These are phyloP conservation scores for Phalaenopsis aphrodite DNA, from an alignment of 106 monocot species.

Conservation along the genomic window DNA sequence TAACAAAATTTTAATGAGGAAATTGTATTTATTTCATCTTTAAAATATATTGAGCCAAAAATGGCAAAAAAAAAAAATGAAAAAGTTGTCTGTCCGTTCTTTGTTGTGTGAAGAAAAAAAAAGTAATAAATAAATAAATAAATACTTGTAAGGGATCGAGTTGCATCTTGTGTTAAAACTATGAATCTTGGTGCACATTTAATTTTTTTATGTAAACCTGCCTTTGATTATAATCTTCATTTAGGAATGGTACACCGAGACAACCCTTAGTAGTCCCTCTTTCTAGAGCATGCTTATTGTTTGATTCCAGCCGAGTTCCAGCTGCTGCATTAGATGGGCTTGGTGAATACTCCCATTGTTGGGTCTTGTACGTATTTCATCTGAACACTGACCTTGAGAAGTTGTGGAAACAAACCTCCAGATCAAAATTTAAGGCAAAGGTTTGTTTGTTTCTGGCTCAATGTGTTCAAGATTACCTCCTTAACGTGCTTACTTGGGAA, in stretches of 20 bases:
- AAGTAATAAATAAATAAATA: background rate
- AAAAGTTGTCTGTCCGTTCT: background rate
- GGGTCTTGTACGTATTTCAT: constrained; percentile 93
- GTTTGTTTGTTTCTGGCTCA: constrained; percentile 16
- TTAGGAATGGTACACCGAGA: constrained; percentile 97
- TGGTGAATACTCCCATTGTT: constrained; percentile 78
- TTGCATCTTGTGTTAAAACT: background rate
- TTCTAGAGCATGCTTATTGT: constrained; percentile 75
- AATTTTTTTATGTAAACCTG: background rate
- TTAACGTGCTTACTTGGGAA: background rate
- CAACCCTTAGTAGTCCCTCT: constrained; percentile 85
- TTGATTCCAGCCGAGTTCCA: constrained; percentile 55
- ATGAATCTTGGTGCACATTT: background rate
- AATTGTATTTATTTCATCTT: background rate
- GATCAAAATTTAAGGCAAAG: constrained; percentile 93
- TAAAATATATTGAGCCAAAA: background rate
- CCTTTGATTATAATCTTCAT: constrained; percentile 3
- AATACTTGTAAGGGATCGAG: background rate
- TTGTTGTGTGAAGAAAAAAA: background rate
- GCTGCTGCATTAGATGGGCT: constrained; percentile 73
- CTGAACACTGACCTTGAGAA: constrained; percentile 94
- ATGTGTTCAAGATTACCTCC: background rate
- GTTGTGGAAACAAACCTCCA: constrained; percentile 72
- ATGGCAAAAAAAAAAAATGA: background rate
- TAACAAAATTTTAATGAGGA: background rate